Evolutionary conservation across 495 filamentous ascomycete species (phyloP), one percentile per base, ranked within the genome.

Genomic region (Hyphodiscus hymeniophilus): DNA sequence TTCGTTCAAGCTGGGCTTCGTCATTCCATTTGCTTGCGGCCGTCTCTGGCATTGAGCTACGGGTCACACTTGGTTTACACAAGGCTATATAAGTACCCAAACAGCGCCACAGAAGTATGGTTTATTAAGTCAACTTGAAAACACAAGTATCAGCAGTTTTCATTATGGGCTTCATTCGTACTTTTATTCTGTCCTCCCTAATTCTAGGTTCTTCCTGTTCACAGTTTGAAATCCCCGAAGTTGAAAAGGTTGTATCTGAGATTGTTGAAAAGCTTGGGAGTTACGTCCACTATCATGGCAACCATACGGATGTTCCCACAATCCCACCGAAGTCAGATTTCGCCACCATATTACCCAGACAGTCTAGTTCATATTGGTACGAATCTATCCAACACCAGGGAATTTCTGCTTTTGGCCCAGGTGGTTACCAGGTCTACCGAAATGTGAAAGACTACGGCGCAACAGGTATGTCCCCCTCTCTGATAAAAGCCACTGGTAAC

Each of bases 381-480:
- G 12, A 21, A 15, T 11, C 7, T 2, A 84, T 94, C 59, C 60
- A 80, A 38, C 83, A 83, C 16, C 79, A 88, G 51, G 89, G 87
- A 28, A 65, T 63, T 0, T 74, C 80, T 22, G 76, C 81, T 7
- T 91, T 82, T 60, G 80, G 75, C 50, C 63, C 62, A 26, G 62
- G 70, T 26, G 44, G 41, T 47, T 92, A 88, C 62, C 73, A 87
- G 60, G 72, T 95, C 16, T 95, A 79, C 64, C 84, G 90, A 35
- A 94, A 96, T 60, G 89, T 96, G 23, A 82, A 73, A 66, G 89
- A 94, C 55, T 92, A 77, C 57, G 86, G 86, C 21, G 86, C 86
- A 3, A 81, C 70, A 45, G 85, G 79, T 75, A 58, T 41, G 60
- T 60, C 43, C 8, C n/a, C n/a, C n/a, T n/a, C 11, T 18, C 23